Percentiles rank a stretch among this genome's conserved stretches.
These are phyloP conservation scores for Lachnum nothofagi DNA, from an alignment of 2,329 filamentous ascomycete genomes.

Conservation along the genomic window DNA sequence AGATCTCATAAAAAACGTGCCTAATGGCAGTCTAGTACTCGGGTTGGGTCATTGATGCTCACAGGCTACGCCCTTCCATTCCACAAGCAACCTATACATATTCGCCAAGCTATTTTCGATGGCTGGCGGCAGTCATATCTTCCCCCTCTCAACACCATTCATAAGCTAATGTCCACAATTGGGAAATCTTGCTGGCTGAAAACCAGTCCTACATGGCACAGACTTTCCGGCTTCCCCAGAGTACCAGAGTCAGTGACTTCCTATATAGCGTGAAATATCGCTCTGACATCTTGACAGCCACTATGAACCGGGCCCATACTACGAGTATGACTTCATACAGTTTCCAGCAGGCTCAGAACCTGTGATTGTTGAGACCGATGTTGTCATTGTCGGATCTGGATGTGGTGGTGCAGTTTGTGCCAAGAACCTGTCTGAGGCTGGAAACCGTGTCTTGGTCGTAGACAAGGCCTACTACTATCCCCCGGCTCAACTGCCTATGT, in stretches of 20 bases:
- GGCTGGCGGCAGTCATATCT: constrained; percentile 57
- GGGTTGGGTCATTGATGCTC: constrained; percentile 57
- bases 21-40: constrained; percentile 43
- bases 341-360: constrained; percentile 33
- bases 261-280: constrained; percentile 1
- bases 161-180: constrained; percentile 51
- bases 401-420: constrained; percentile 79
- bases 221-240: constrained; percentile 54
- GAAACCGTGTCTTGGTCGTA: constrained; percentile 69
- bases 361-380: constrained; percentile 67
- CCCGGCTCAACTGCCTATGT: constrained; percentile 69
- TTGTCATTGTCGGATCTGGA: constrained; percentile 81
- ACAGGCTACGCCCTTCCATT: constrained; percentile 64
- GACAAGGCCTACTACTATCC: constrained; percentile 78
- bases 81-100: constrained; percentile 53
- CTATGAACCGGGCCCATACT: constrained; percentile 34
- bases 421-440: constrained; percentile 73
- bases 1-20: not conserved
- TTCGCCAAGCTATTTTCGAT: constrained; percentile 58
- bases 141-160: constrained; percentile 48
- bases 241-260: constrained; percentile 36
- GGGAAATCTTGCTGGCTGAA: constrained; percentile 42
- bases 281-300: constrained; percentile 20
- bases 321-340: constrained; percentile 32
- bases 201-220: constrained; percentile 49